phyloP scores from a whole-genome alignment of 192 early-diverging fungal species.

The Coemansia sp. region DNA sequence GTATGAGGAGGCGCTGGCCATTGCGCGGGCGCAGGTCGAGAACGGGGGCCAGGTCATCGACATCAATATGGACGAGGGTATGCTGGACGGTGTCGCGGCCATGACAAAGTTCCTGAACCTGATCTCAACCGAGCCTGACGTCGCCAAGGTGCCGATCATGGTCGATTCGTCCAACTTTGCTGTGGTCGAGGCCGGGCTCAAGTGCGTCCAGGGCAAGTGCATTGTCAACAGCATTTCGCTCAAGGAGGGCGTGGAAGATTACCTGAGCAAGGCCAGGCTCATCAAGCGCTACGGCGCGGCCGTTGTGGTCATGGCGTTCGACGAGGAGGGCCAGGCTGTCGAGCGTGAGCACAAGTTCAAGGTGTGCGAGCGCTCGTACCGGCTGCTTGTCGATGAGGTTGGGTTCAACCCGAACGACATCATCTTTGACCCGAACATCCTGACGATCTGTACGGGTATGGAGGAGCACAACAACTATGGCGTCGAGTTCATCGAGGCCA shows the following conservation, averaged over 20 bases:
- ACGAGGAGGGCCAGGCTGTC: constrained; percentile 90
- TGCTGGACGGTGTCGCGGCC: constrained; percentile 88
- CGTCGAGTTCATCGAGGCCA: constrained; percentile 86
- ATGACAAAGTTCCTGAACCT: constrained; percentile 94
- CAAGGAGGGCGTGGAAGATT: constrained; percentile 92
- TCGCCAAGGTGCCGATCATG: constrained; percentile 85
- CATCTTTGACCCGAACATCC: constrained; percentile 88
- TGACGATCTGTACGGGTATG: constrained; percentile 94
- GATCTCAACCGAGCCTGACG: constrained; percentile 90
- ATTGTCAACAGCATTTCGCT: constrained; percentile 96
- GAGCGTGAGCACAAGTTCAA: constrained; percentile 76
- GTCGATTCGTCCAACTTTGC: constrained; percentile 97
- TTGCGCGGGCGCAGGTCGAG: constrained; percentile 90
- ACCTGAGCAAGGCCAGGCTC: constrained; percentile 82
- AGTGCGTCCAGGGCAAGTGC: constrained; percentile 95
- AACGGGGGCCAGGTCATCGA: constrained; percentile 93
- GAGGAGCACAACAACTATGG: constrained; percentile 97
- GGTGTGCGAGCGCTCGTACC: constrained; percentile 87
- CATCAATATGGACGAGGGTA: constrained; percentile 94
- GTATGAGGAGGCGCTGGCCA: constrained; percentile 91
- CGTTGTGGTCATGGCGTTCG: constrained; percentile 96
- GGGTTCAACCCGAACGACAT: constrained; percentile 84
- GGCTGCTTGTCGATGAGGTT: constrained; percentile 75
- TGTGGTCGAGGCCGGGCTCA: constrained; percentile 91
- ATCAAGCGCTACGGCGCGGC: constrained; percentile 90